phyloP scores from a whole-genome alignment of 495 filamentous ascomycete genomes.

The Pseudevernia furfuracea region DNA sequence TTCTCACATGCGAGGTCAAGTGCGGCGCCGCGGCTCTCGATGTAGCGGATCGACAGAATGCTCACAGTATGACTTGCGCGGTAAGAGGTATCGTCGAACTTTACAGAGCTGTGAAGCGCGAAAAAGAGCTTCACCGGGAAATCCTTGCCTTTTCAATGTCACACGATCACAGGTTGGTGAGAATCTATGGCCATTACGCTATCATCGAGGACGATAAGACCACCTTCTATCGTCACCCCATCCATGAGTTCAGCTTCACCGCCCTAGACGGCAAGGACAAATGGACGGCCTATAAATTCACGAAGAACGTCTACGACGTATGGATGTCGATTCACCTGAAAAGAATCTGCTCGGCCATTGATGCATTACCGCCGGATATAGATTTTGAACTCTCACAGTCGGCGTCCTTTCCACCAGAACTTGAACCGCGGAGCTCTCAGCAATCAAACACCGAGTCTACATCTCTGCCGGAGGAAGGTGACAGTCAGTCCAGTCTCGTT shows the following conservation, averaged over 20 bases:
- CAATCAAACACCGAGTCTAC: conserved; percentile 7
- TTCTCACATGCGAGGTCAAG: conserved; percentile 37
- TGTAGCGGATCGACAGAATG: conserved; percentile 35
- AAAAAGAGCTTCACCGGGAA: conserved; percentile 36
- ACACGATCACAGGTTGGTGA: no score
- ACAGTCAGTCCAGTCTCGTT: conserved; percentile 11
- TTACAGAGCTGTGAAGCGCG: conserved; percentile 30
- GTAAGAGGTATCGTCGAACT: conserved; percentile 29
- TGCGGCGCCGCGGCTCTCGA: conserved; percentile 32
- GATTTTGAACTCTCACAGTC: conserved; percentile 5
- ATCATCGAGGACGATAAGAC: conserved; percentile 23
- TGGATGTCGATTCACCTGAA: conserved; percentile 38
- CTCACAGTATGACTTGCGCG: conserved; percentile 33
- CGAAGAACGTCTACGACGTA: no score
- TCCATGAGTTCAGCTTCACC: conserved; percentile 32
- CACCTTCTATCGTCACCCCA: conserved; percentile 26
- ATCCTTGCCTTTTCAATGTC: conserved; percentile 43
- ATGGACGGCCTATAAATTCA: conserved; percentile 33
- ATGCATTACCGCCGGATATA: conserved; percentile 28
- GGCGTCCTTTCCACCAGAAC: neutral
- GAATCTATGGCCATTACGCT: conserved; percentile 31
- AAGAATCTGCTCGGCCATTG: conserved; percentile 29
- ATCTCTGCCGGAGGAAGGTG: neutral
- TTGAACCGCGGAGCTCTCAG: neutral
- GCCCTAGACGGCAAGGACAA: conserved; percentile 32